phyloP scores from a whole-genome alignment of 495 filamentous ascomycete species.

The Alectoria sarmentosa region DNA sequence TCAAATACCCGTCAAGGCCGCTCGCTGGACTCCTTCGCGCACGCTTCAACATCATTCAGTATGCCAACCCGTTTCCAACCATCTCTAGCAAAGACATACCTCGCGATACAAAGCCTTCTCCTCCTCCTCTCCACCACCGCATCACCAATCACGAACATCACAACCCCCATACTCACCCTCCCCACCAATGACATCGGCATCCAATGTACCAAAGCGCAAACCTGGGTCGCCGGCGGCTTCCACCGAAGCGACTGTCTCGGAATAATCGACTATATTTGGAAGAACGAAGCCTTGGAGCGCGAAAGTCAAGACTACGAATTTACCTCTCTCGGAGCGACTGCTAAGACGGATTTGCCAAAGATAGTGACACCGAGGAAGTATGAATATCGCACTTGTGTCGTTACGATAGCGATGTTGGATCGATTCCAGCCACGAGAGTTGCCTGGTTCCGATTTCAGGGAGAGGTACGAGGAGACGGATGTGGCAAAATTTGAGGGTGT shows the following conservation, averaged over 20 bases:
- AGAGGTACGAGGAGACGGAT: not conserved
- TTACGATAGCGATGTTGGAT: not conserved
- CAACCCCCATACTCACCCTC: not conserved
- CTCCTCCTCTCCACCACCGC: not conserved
- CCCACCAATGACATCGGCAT: not conserved
- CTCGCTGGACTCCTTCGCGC: too few relatives aligned
- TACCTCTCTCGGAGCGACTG: not conserved
- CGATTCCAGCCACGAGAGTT: not conserved
- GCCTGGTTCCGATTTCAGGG: not conserved
- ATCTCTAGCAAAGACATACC: not conserved
- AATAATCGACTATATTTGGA: not conserved
- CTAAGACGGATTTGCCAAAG: not conserved
- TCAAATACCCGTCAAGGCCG: too few relatives aligned
- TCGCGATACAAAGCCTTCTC: not conserved
- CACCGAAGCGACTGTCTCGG: not conserved
- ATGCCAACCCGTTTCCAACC: not conserved
- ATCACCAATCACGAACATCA: not conserved
- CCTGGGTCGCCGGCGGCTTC: not conserved
- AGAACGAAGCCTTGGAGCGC: not conserved
- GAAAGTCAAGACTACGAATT: not conserved
- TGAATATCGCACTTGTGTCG: not conserved
- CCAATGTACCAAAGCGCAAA: not conserved
- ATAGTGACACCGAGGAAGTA: not conserved
- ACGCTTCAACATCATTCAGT: not conserved
- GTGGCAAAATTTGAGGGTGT: not conserved